Percentiles rank a stretch among this genome's conserved stretches.
These are phyloP conservation scores for Microdochium paspali DNA, from an alignment of 2,329 filamentous ascomycete species.

Conservation along the genomic window DNA sequence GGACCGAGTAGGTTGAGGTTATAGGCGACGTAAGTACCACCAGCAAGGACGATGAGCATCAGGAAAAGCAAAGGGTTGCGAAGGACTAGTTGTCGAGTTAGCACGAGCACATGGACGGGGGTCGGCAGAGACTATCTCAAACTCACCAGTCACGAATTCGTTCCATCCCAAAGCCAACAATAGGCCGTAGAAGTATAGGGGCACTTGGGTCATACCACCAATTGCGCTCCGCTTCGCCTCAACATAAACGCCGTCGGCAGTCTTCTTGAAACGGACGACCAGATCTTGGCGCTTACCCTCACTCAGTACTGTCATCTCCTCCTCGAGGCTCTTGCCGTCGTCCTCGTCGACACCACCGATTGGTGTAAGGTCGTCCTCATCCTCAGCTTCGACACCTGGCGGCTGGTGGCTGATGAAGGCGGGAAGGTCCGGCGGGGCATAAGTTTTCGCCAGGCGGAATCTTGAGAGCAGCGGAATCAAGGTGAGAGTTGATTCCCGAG, in stretches of 20 bases:
- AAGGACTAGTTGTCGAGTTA: conserved; percentile 51
- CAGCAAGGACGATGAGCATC: conserved; percentile 66
- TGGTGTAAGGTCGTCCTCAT: conserved; percentile 81
- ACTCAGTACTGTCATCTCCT: conserved; percentile 91
- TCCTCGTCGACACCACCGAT: conserved; percentile 94
- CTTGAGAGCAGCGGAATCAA: conserved; percentile 82
- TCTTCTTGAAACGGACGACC: conserved; percentile 94
- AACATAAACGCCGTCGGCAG: conserved; percentile 93
- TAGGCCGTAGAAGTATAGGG: conserved; percentile 87
- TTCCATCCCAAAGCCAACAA: conserved; percentile 96
- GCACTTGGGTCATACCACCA: conserved; percentile 87
- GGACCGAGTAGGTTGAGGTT: conserved; percentile 92
- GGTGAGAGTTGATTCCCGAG: conserved; percentile 82
- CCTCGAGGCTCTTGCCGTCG: conserved; percentile 86
- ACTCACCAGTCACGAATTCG: conserved; percentile 85
- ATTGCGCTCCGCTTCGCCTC: conserved; percentile 96
- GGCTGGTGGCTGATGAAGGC: conserved; percentile 77
- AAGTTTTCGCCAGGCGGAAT: conserved; percentile 70
- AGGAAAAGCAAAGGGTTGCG: conserved; percentile 92
- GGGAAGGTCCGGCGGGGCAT: conserved; percentile 70
- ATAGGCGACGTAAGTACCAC: conserved; percentile 82
- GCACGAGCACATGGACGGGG: too few relatives aligned
- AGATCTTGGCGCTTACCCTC: conserved; percentile 88
- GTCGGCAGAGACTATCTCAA: too few relatives aligned
- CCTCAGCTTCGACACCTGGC: conserved; percentile 61